These are phyloP conservation scores for Ceratobasidium sp. DNA, from an alignment of 1,284 basidiomycete species.

Conservation along the genomic window DNA sequence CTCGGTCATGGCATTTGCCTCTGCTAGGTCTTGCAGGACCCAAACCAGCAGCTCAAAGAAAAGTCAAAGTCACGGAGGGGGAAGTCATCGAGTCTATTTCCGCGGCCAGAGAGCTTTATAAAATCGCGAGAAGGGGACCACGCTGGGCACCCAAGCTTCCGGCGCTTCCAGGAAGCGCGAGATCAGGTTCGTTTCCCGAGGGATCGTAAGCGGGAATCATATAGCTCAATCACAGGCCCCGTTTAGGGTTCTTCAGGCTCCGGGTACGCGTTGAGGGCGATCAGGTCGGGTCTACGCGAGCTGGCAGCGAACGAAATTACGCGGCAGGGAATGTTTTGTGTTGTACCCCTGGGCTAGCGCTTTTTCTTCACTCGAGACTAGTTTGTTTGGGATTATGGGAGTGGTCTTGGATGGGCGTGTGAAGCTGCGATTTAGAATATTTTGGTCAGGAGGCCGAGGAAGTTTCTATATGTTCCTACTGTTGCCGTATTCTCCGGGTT, in stretches of 20 bases:
- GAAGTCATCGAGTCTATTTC: slow-evolving; percentile 27
- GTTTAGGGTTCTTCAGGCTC: slow-evolving; percentile 1
- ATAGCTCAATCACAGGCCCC: slow-evolving; percentile 34
- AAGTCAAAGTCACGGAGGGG: slow-evolving; percentile 14
- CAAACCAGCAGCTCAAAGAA: background rate
- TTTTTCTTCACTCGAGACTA: background rate
- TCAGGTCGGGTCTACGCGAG: background rate
- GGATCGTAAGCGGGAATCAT: slow-evolving; percentile 43
- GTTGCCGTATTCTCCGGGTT: background rate
- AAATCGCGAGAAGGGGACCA: slow-evolving; percentile 27
- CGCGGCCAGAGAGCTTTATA: slow-evolving; percentile 40
- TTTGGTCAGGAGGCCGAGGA: slow-evolving; percentile 5
- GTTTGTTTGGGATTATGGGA: background rate
- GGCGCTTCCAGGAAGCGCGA: slow-evolving; percentile 25
- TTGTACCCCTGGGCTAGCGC: background rate
- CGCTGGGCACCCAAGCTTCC: slow-evolving; percentile 42
- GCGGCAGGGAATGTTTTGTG: background rate
- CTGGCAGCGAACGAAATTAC: background rate
- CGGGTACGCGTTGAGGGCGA: slow-evolving; percentile 13
- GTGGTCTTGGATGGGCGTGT: slow-evolving; percentile 19
- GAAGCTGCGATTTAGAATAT: slow-evolving; percentile 27
- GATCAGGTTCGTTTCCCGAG: slow-evolving; percentile 42
- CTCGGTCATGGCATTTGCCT: slow-evolving; percentile 19
- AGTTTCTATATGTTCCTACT: background rate
- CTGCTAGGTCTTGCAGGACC: slow-evolving; percentile 11